These are phyloP conservation scores for Candida tallmaniae DNA, from an alignment of 805 yeast species.

Conservation along the genomic window DNA sequence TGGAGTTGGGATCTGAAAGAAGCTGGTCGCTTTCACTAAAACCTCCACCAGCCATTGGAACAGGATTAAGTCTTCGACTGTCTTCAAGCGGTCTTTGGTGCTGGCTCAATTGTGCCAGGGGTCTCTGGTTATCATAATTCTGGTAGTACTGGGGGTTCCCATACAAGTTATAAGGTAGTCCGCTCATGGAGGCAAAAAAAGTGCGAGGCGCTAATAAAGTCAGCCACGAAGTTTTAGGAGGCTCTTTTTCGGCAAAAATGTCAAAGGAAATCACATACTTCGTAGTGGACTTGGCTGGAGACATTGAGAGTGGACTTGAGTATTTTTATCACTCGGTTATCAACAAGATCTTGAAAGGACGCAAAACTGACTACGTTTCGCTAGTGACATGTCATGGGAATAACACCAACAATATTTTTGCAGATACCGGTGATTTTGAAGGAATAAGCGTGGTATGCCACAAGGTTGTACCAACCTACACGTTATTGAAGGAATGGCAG, in stretches of 20 bases:
- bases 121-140: too few species aligned
- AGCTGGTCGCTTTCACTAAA: background rate
- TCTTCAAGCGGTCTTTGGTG: too few species aligned
- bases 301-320: slow-evolving; percentile 16
- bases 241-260: too few species aligned
- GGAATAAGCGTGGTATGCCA: slow-evolving; percentile 17
- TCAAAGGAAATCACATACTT: slow-evolving; percentile 41
- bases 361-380: slow-evolving; percentile 38
- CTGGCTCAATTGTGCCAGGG: too few species aligned
- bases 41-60: slow-evolving; percentile 1
- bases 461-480: slow-evolving; percentile 18
- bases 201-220: background rate
- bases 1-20: background rate
- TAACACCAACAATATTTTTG: slow-evolving; percentile 13
- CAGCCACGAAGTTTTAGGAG: background rate
- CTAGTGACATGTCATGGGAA: slow-evolving; percentile 25
- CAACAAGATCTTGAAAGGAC: slow-evolving; percentile 18
- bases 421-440: slow-evolving; percentile 10
- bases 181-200: background rate
- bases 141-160: slow-evolving; percentile 3
- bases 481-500: slow-evolving; percentile 12
- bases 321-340: slow-evolving; percentile 36
- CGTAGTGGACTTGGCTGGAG: slow-evolving; percentile 43
- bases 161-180: slow-evolving; percentile 6
- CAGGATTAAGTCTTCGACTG: slow-evolving; percentile 2